Base-by-base conservation (phyloP, 306 rosid genomes). In the Hippophae tibetana region DNA sequence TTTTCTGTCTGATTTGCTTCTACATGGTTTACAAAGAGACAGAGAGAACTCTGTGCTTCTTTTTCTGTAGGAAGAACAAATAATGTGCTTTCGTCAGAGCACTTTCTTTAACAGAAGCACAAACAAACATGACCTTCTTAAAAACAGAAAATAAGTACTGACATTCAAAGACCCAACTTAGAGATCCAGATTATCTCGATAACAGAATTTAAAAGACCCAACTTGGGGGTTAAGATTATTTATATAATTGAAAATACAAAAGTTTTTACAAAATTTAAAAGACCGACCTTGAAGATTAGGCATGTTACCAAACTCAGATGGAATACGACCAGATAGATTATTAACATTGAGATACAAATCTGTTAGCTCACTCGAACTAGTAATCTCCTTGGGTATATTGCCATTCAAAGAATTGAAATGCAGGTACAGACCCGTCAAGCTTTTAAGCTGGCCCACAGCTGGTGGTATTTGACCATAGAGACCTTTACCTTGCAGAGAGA, bases 291-390 rank as follows among this genome's bases (percentile, higher is more conserved):
- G 77, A 56, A 80, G 77, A 72, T 68, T 76, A 40, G 74, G 38
- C 77, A 76, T 60, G 61, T 70, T 57, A 5, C 77, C 85, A 57
- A 80, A 63, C 68, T 67, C 56, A 23, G 59, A 18, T 13, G 85
- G 85, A 67, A 80, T 73, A 43, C 46, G 65, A 6, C 82, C 82
- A 31, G 85, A 76, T 2, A 80, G 69, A 57, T 80, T 76, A 31
- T 80, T 80, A 10, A 80, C 79, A 56, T 76, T 76, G 54, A 80
- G 68, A 55, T 80, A 80, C 78, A 80, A 73, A 56, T 80, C 85
- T 42, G 59, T 56, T 13, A 80, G 70, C 66, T 67, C 60, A 40
- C 65, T 61, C 70, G 76, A 58, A 42, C n/a, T 57, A 43, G 77
- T 63, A 64, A 80, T 66, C 65, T 76, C 71, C 68, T 49, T 53